Conservation (phyloP, 768 basidiomycete species). For the Russula earlei region DNA sequence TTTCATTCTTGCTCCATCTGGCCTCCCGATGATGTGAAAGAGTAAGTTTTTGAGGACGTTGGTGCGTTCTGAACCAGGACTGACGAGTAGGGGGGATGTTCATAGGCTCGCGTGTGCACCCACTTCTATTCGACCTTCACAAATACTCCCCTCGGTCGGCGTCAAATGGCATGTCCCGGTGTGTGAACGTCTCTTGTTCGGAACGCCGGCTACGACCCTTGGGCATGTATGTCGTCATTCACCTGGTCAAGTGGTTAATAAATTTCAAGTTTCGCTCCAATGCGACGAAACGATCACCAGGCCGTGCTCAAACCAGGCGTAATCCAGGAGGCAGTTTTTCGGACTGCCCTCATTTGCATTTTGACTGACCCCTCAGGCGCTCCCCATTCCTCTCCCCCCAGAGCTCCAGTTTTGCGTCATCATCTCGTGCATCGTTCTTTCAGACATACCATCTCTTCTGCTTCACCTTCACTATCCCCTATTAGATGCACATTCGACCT, state of each 20-base stretch:
- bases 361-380: neutral
- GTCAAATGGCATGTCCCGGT: neutral
- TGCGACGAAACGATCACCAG: neutral
- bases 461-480: constrained; percentile 4
- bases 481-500: too few species aligned
- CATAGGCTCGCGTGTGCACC: constrained; percentile 4
- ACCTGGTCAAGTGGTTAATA: constrained; percentile 3
- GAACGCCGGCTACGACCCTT: constrained; percentile 1
- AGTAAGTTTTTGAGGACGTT: constrained; percentile 2
- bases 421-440: constrained; percentile 6
- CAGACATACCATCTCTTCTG: constrained; percentile 6
- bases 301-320: constrained; percentile 11
- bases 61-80: neutral
- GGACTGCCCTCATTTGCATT: neutral
- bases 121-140: constrained; percentile 7
- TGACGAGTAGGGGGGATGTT: neutral
- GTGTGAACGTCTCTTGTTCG: constrained; percentile 8
- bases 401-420: constrained; percentile 2
- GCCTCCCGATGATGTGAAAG: constrained; percentile 7
- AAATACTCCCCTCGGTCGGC: constrained; percentile 7
- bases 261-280: constrained; percentile 1
- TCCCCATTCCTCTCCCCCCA: neutral
- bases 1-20: constrained; percentile 10
- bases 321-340: constrained; percentile 10
- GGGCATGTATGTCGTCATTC: neutral